A percentile compares a stretch with the other conserved stretches of the same genome.
Evolutionary conservation across 1,284 basidiomycete species (phyloP).

Genomic region (Leccinum pallidistipes): DNA sequence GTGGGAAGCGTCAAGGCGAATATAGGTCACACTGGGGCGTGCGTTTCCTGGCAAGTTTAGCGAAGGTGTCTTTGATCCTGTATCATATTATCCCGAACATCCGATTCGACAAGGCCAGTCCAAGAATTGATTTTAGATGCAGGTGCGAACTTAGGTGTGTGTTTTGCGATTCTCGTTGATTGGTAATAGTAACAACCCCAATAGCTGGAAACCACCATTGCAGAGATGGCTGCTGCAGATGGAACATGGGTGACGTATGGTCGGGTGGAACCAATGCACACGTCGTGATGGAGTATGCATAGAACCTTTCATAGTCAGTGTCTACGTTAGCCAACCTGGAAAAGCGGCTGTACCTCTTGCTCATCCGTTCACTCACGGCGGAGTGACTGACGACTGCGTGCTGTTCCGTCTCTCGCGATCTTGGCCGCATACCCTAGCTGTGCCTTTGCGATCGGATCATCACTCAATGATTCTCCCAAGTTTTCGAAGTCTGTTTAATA

Average conservation of each 20-base stretch:
- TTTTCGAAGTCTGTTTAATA: slow-evolving; percentile 28
- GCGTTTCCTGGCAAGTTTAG: slow-evolving; percentile 31
- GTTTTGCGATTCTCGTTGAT: background rate
- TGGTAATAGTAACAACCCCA: background rate
- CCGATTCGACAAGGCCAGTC: slow-evolving; percentile 29
- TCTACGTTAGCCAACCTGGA: background rate
- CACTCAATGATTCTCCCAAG: slow-evolving; percentile 20
- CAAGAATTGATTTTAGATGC: slow-evolving; percentile 30
- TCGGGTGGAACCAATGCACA: slow-evolving; percentile 32
- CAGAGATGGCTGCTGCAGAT: slow-evolving; percentile 27
- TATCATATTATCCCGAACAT: slow-evolving; percentile 27
- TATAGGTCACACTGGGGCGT: slow-evolving; percentile 34
- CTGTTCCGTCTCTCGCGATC: slow-evolving; percentile 27
- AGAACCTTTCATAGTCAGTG: slow-evolving; percentile 10
- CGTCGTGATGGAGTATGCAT: slow-evolving; percentile 25
- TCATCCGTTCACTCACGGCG: slow-evolving; percentile 25
- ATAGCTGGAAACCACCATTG: slow-evolving; percentile 23
- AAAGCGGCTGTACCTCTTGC: slow-evolving; percentile 25
- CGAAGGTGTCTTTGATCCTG: slow-evolving; percentile 32
- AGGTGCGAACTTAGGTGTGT: slow-evolving; percentile 25
- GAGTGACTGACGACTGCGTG: slow-evolving; percentile 19
- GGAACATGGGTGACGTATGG: slow-evolving; percentile 32
- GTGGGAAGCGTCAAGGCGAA: slow-evolving; percentile 35
- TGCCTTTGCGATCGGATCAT: slow-evolving; percentile 24
- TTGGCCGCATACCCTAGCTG: slow-evolving; percentile 29